Conservation (phyloP, 2,329 filamentous ascomycete species). For the Phialocephala sp. region DNA sequence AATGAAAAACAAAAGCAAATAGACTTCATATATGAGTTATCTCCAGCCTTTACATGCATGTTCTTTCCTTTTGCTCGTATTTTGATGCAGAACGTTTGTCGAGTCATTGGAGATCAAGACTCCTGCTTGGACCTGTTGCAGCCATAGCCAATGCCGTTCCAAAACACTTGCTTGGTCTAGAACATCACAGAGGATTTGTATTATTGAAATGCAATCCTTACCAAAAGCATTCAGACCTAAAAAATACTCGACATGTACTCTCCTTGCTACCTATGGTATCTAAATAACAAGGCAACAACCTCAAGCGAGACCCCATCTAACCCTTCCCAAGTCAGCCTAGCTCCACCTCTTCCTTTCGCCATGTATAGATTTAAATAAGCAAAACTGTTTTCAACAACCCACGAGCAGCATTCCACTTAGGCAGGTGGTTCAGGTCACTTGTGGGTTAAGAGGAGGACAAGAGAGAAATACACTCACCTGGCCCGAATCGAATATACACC, state of each 20-base stretch:
- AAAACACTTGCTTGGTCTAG: too few species aligned
- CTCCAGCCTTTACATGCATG: neutral
- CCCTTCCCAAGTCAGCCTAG: neutral
- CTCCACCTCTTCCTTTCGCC: neutral
- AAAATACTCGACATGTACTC: too few species aligned
- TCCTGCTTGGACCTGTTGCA: neutral
- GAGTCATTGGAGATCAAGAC: neutral
- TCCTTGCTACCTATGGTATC: too few species aligned
- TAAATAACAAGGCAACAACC: neutral
- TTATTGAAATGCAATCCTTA: too few species aligned
- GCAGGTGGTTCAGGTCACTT: neutral
- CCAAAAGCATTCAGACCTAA: too few species aligned
- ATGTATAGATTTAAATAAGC: neutral
- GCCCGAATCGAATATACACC: neutral
- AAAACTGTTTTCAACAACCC: neutral
- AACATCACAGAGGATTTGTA: too few species aligned
- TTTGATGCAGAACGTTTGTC: neutral
- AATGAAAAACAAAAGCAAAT: neutral
- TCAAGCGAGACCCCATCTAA: neutral
- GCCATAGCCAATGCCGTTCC: neutral
- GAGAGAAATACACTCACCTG: slow-evolving; percentile 7
- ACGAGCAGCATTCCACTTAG: neutral
- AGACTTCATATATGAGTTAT: neutral
- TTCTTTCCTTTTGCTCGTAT: neutral
- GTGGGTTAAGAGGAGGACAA: neutral